These are phyloP conservation scores for Schizophyllum commune DNA, from an alignment of 1,284 basidiomycete species.

Conservation along the genomic window DNA sequence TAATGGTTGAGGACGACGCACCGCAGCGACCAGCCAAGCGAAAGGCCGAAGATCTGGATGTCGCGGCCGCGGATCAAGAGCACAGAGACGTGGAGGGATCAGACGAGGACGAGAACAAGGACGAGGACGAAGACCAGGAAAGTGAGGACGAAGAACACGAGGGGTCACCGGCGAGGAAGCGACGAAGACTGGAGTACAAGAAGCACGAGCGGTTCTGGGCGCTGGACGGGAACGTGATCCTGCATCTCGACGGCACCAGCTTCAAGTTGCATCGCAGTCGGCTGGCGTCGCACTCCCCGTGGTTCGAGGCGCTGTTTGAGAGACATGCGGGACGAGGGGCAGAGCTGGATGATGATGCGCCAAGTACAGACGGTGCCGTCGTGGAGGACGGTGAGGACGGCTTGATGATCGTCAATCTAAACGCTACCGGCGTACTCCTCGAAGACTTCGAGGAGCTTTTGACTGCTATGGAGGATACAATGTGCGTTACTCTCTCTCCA, in stretches of 20 bases:
- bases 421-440: slow-evolving; percentile 14
- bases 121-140: too few species aligned
- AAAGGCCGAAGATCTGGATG: too few species aligned
- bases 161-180: too few species aligned
- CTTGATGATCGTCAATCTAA: slow-evolving; percentile 20
- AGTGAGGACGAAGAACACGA: too few species aligned
- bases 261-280: slow-evolving; percentile 30
- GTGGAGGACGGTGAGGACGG: slow-evolving; percentile 17
- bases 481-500: slow-evolving; percentile 19
- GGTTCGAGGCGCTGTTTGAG: slow-evolving; percentile 24
- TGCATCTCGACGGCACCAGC: slow-evolving; percentile 22
- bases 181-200: too few species aligned
- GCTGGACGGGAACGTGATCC: slow-evolving; percentile 27
- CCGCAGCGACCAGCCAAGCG: too few species aligned
- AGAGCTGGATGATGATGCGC: too few species aligned
- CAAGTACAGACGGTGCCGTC: neutral
- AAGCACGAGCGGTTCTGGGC: neutral
- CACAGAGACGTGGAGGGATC: too few species aligned
- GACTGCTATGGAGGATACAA: slow-evolving; percentile 24
- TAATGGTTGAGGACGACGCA: too few species aligned
- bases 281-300: slow-evolving; percentile 24
- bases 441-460: slow-evolving; percentile 28
- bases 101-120: too few species aligned
- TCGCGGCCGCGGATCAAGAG: too few species aligned
- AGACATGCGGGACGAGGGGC: too few species aligned